Conservation (phyloP, 345 rosid species). For the Crucihimalaya himalaica region DNA sequence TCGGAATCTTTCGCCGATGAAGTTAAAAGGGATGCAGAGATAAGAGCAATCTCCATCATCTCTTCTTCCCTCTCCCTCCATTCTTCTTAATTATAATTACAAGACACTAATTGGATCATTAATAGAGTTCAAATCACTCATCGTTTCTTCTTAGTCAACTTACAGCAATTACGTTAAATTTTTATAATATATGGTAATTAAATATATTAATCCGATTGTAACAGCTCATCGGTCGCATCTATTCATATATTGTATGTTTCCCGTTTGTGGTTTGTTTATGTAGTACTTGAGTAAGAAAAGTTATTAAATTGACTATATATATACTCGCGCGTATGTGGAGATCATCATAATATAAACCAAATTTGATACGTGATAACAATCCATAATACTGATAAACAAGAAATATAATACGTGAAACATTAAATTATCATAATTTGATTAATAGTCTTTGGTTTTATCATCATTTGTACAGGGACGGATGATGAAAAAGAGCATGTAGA, state of each 20-base stretch:
- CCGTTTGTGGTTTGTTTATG: slow-evolving; percentile 10
- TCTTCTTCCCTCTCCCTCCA: slow-evolving; percentile 25
- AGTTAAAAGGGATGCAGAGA: slow-evolving; percentile 23
- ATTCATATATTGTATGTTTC: slow-evolving; percentile 22
- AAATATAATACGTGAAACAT: not conserved
- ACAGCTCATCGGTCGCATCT: slow-evolving; percentile 15
- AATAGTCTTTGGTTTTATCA: not conserved
- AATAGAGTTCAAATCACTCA: slow-evolving; percentile 26
- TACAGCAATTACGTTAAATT: not conserved
- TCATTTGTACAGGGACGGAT: not conserved
- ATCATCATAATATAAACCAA: not conserved
- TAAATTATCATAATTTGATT: not conserved
- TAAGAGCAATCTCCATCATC: slow-evolving; percentile 24
- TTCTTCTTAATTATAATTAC: slow-evolving; percentile 16
- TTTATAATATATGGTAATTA: not conserved
- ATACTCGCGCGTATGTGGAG: not conserved
- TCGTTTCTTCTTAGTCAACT: slow-evolving; percentile 29
- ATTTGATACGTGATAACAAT: not conserved
- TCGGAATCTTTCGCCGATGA: not conserved
- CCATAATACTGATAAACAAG: not conserved
- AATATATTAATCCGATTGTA: not conserved
- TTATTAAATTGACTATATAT: not conserved
- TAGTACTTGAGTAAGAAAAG: not conserved
- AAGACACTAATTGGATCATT: slow-evolving; percentile 2
- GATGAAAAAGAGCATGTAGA: not conserved